phyloP scores from a whole-genome alignment of 2,329 filamentous ascomycete species.

The Pseudogymnoascus sp. region DNA sequence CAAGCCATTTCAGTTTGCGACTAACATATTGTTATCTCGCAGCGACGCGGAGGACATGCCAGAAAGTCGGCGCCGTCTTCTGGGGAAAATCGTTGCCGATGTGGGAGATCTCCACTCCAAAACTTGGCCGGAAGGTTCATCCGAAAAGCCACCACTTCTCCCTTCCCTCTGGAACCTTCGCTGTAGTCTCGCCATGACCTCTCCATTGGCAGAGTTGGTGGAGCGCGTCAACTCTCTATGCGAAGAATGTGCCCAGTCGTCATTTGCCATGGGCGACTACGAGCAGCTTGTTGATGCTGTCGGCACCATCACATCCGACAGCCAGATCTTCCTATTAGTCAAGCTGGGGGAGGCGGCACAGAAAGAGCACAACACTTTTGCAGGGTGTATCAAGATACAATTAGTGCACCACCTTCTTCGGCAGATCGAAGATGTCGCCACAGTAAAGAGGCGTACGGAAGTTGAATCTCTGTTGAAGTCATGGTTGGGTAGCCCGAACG shows the following conservation, averaged over 20 bases:
- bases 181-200: neutral
- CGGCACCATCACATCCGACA: neutral
- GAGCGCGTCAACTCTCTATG: neutral
- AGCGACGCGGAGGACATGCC: neutral
- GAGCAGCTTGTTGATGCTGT: neutral
- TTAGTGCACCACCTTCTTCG: neutral
- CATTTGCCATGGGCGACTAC: neutral
- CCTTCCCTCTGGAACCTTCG: neutral
- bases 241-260: neutral
- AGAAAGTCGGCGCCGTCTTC: neutral
- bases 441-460: neutral
- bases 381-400: neutral
- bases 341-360: neutral
- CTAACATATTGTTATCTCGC: neutral
- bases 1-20: neutral
- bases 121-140: neutral
- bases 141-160: neutral
- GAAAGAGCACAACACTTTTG: neutral
- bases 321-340: neutral
- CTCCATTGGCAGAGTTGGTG: neutral
- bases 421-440: neutral
- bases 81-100: neutral
- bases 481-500: neutral
- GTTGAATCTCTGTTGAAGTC: neutral
- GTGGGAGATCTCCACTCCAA: neutral